Evolutionary conservation across 2,329 filamentous ascomycete genomes (phyloP).

Genomic region (Hypomyces perniciosus): DNA sequence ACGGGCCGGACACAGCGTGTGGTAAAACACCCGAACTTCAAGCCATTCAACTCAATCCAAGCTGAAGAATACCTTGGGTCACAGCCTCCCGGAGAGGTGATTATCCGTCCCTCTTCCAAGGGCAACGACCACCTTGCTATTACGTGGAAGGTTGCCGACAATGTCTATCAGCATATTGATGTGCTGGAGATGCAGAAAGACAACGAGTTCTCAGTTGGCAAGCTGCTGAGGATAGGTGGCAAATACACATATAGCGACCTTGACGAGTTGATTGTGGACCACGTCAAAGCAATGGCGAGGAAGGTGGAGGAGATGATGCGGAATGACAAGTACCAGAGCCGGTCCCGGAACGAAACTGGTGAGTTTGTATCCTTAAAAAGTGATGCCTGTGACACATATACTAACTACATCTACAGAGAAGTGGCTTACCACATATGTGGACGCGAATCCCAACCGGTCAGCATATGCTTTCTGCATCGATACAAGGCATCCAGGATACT

Average conservation of each 20-base stretch:
- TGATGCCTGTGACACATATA: not conserved
- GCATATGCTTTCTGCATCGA: constrained; percentile 96
- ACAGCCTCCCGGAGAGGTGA: constrained; percentile 79
- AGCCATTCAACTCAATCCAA: constrained; percentile 83
- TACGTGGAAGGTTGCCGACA: constrained; percentile 96
- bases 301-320: constrained; percentile 96
- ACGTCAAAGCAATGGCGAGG: constrained; percentile 94
- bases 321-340: constrained; percentile 87
- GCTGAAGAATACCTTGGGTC: constrained; percentile 90
- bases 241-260: constrained; percentile 93
- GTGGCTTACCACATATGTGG: constrained; percentile 94
- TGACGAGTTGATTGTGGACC: constrained; percentile 93
- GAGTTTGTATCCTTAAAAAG: constrained; percentile 35
- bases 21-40: constrained; percentile 96
- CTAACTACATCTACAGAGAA: constrained; percentile 54
- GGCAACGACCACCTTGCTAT: constrained; percentile 92
- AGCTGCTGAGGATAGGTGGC: constrained; percentile 74
- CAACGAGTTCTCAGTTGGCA: constrained; percentile 90
- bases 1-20: constrained; percentile 86
- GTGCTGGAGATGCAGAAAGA: constrained; percentile 96
- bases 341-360: constrained; percentile 78
- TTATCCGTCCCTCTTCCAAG: constrained; percentile 92
- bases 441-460: constrained; percentile 89
- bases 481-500: constrained; percentile 86
- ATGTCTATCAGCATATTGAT: constrained; percentile 96